These are phyloP conservation scores for Exophiala mesophila DNA, from an alignment of 2,329 filamentous ascomycete genomes.

Conservation along the genomic window DNA sequence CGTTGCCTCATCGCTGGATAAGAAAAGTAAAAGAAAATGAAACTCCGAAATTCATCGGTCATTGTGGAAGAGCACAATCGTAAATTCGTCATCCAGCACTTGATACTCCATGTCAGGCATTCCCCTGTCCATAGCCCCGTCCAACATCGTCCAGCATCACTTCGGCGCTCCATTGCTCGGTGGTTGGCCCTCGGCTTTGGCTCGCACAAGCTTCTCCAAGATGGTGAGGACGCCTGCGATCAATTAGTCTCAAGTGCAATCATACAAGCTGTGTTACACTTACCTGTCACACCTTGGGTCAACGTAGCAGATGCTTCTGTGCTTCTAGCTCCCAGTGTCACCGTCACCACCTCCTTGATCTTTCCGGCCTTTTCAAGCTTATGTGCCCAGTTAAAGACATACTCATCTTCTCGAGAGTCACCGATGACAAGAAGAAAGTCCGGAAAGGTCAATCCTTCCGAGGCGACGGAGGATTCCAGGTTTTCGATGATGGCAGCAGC, in stretches of 20 bases:
- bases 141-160: too few species aligned
- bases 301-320: constrained; percentile 81
- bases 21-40: too few species aligned
- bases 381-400: constrained; percentile 93
- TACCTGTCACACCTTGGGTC: constrained; percentile 86
- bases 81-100: too few species aligned
- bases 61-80: too few species aligned
- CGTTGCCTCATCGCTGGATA: too few species aligned
- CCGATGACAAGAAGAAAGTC: constrained; percentile 89
- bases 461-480: constrained; percentile 53
- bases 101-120: too few species aligned
- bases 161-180: background rate
- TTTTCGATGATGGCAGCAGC: constrained; percentile 62
- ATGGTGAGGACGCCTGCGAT: constrained; percentile 18
- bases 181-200: constrained; percentile 3
- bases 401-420: constrained; percentile 88
- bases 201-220: constrained; percentile 17
- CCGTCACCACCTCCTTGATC: constrained; percentile 70
- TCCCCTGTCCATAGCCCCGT: too few species aligned
- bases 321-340: constrained; percentile 79
- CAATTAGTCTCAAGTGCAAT: constrained; percentile 1
- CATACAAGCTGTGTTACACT: constrained; percentile 2
- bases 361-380: constrained; percentile 55
- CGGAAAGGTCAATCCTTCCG: constrained; percentile 41
- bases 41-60: too few species aligned